phyloP scores from a whole-genome alignment of 495 filamentous ascomycete genomes.

The Podospora appendiculata region DNA sequence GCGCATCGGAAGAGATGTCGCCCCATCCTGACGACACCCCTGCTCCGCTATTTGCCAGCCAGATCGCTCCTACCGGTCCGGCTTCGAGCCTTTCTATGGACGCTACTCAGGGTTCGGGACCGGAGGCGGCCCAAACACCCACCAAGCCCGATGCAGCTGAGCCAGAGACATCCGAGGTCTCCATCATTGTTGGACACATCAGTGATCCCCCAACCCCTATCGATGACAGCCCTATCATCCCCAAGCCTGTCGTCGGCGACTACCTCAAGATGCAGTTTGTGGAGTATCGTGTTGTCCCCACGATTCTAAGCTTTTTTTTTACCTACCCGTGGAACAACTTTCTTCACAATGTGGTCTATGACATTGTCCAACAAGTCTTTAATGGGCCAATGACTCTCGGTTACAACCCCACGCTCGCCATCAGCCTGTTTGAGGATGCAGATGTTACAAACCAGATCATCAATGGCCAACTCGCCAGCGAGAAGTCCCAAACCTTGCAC shows the following conservation, averaged over 20 bases:
- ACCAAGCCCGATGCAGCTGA: background rate
- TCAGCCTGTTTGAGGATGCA: constrained; percentile 85
- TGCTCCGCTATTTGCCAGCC: constrained; percentile 52
- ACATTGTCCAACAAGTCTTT: constrained; percentile 98
- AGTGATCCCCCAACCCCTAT: constrained; percentile 7
- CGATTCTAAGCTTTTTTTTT: constrained; percentile 97
- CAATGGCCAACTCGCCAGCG: constrained; percentile 78
- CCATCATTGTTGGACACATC: constrained; percentile 8
- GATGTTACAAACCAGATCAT: constrained; percentile 87
- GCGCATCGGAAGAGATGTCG: constrained; percentile 23
- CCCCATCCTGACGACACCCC: constrained; percentile 60
- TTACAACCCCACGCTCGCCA: constrained; percentile 85
- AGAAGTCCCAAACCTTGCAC: constrained; percentile 68
- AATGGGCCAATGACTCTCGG: constrained; percentile 97
- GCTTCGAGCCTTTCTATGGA: background rate
- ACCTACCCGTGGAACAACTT: constrained; percentile 99
- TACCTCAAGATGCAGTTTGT: constrained; percentile 96
- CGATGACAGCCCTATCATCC: constrained; percentile 6
- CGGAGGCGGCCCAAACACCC: background rate
- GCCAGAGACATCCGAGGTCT: constrained; percentile 6
- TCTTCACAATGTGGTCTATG: constrained; percentile 98
- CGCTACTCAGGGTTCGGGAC: too few relatives aligned
- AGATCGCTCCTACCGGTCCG: background rate
- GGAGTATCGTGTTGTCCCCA: constrained; percentile 87
- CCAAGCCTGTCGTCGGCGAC: constrained; percentile 88